phyloP scores from a whole-genome alignment of 139 green algal species.

The Picochlorum costavermella region DNA sequence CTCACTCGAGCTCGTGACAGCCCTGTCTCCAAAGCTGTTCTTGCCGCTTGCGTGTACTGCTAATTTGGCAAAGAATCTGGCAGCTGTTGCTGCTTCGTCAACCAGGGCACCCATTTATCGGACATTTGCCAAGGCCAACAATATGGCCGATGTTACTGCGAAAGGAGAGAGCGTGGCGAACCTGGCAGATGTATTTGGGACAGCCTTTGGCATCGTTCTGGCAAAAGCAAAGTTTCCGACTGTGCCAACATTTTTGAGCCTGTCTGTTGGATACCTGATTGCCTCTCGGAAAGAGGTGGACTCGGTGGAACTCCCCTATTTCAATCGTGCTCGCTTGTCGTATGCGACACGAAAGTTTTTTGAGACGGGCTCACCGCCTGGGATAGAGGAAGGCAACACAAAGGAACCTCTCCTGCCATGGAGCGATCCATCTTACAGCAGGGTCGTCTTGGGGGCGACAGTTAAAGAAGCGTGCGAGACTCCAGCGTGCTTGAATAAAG shows the following conservation, averaged over 20 bases:
- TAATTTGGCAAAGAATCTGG: constrained; percentile 77
- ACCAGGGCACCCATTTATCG: constrained; percentile 81
- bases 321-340: constrained; percentile 65
- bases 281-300: constrained; percentile 59
- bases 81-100: constrained; percentile 55
- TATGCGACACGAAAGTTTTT: constrained; percentile 31
- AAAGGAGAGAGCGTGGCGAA: constrained; percentile 79
- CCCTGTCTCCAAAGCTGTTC: constrained; percentile 52
- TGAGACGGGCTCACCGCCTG: constrained; percentile 36
- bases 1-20: constrained; percentile 69
- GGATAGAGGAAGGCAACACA: constrained; percentile 54
- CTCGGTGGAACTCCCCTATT: constrained; percentile 69
- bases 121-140: constrained; percentile 69
- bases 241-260: constrained; percentile 53
- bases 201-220: constrained; percentile 51
- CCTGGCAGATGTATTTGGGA: constrained; percentile 76
- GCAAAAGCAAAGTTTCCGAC: constrained; percentile 36
- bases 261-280: constrained; percentile 53
- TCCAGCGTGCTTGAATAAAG: constrained; percentile 39
- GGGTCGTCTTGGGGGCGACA: constrained; percentile 52
- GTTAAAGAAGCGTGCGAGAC: constrained; percentile 58
- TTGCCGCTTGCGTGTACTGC: constrained; percentile 76
- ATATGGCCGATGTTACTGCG: constrained; percentile 70
- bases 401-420: constrained; percentile 68
- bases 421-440: constrained; percentile 20